Conservation (phyloP, 345 rosid genomes). For the Hypericum perforatum region DNA sequence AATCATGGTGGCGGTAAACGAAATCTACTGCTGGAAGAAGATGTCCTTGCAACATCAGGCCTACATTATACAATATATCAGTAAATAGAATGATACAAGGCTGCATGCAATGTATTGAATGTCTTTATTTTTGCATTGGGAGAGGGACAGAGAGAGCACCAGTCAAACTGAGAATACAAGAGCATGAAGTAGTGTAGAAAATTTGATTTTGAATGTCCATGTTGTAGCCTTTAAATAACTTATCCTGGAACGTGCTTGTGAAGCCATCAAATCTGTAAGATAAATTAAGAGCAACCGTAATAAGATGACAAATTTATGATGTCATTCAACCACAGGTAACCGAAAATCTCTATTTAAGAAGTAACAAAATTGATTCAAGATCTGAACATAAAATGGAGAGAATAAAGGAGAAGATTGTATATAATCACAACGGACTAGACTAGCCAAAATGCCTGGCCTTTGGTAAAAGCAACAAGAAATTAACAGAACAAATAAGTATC, state of each 20-base stretch:
- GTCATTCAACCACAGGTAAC: too few species aligned
- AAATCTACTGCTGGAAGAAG: constrained; percentile 67
- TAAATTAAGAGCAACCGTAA: constrained; percentile 9
- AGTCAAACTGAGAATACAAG: constrained; percentile 73
- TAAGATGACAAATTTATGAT: too few species aligned
- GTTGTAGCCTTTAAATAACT: constrained; percentile 79
- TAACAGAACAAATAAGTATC: constrained; percentile 1
- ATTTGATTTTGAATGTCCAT: constrained; percentile 98
- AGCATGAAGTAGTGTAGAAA: constrained; percentile 85
- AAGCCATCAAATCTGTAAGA: constrained; percentile 85
- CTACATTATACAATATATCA: constrained; percentile 27
- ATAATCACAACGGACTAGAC: too few species aligned
- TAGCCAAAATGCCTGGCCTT: too few species aligned
- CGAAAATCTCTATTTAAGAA: too few species aligned
- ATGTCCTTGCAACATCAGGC: constrained; percentile 71
- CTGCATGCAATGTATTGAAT: not conserved
- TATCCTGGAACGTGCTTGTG: constrained; percentile 99
- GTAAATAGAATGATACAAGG: not conserved
- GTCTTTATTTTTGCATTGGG: too few species aligned
- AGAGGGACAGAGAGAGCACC: constrained; percentile 24
- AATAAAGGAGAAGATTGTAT: too few species aligned
- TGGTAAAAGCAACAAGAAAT: not conserved
- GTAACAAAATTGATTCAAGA: too few species aligned
- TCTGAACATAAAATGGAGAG: too few species aligned
- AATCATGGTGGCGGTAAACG: constrained; percentile 61